phyloP scores from a whole-genome alignment of 495 filamentous ascomycete genomes.

The Aspergillus conjunctus region DNA sequence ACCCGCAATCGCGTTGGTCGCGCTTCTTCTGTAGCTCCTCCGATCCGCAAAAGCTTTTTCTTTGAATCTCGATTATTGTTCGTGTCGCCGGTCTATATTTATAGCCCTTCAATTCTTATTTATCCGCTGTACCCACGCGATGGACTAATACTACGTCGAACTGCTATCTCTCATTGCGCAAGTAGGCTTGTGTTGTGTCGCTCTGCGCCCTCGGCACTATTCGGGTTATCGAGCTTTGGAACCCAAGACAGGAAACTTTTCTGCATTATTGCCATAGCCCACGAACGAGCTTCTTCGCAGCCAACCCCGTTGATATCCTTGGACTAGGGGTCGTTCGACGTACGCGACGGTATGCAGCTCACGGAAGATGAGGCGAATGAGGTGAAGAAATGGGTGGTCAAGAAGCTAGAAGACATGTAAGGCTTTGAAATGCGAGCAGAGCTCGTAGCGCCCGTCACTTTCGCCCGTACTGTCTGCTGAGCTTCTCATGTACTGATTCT shows the following conservation, averaged over 20 bases:
- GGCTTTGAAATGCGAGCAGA: slow-evolving; percentile 30
- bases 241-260: not conserved
- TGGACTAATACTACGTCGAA: slow-evolving; percentile 6
- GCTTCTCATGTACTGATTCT: not conserved
- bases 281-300: not conserved
- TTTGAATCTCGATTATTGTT: slow-evolving; percentile 12
- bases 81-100: not conserved
- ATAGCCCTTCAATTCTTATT: not conserved
- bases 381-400: slow-evolving; percentile 88
- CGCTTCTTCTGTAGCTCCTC: slow-evolving; percentile 26
- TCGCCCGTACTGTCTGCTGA: not conserved
- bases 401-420: slow-evolving; percentile 88
- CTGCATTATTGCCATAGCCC: not conserved
- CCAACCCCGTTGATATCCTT: not conserved
- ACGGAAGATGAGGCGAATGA: slow-evolving; percentile 70
- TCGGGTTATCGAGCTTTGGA: slow-evolving; percentile 3
- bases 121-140: not conserved
- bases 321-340: not conserved
- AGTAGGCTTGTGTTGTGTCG: not conserved
- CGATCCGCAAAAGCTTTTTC: slow-evolving; percentile 17
- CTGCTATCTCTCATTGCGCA: not conserved
- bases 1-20: slow-evolving; percentile 26
- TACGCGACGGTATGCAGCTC: slow-evolving; percentile 64
- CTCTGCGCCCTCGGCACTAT: not conserved
- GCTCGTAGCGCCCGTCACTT: not conserved